Evolutionary conservation across 495 filamentous ascomycete species (phyloP), one percentile per base, ranked within the genome.

Genomic region (Neurospora sp.): DNA sequence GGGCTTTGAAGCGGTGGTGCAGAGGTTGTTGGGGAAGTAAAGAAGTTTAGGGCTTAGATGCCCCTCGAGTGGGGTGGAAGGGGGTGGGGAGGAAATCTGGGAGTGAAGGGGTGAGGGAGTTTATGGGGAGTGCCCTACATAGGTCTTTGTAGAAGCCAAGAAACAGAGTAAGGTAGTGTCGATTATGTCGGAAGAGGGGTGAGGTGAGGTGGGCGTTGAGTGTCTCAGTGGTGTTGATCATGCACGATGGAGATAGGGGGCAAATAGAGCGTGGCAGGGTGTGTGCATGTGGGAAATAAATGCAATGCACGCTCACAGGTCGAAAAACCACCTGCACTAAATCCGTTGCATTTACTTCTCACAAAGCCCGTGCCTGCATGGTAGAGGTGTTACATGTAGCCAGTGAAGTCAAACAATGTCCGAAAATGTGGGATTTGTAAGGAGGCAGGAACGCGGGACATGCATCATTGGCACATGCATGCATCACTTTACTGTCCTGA

Each of bases 1-100:
- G 0, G 65, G 79, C 48, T 85, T 85, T 70, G 74, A 74, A 22
- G 71, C 72, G 1, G 73, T 82, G 0, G 80, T 86, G 4, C n/a
- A 69, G 70, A 71, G 68, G 73, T 27, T 77, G 35, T 70, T 39
- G 39, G 68, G 53, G 27, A 18, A 18, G 14, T 7, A 22, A 22
- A 59, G 11, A 2, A 22, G 11, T 27, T 59, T 7, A 59, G 11
- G 48, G 11, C 22, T 35, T 31, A 35, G 12, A 20, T 37, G 41
- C 31, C 31, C 31, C 31, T 35, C 31, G 14, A 11, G 40, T 16
- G 8, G 46, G 46, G n/a, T 0, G 9, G 20, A 27, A 22, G 31
- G 31, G 9, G 10, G 27, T 31, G 27, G n/a, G 10, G 20, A 22
- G 46, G 46, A 20, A 20, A 11, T 20, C 4, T 4, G 20, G 46